Evolutionary conservation across 169 alveolate genomes (phyloP).

Genomic region (Plasmodium gonderi): DNA sequence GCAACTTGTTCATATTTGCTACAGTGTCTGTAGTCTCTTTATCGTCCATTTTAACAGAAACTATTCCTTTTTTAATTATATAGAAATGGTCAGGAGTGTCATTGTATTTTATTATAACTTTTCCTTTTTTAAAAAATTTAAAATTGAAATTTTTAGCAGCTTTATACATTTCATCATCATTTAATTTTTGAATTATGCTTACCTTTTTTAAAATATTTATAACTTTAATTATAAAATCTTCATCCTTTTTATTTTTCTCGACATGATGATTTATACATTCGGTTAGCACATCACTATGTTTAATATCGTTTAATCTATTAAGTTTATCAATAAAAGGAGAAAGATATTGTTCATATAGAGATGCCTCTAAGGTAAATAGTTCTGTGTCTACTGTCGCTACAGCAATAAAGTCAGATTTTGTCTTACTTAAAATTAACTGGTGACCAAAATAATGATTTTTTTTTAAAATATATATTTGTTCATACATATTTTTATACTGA

Average conservation of each 20-base stretch:
- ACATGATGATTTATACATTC: constrained; percentile 14
- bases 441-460: constrained; percentile 65
- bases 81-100: constrained; percentile 66
- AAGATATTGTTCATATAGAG: constrained; percentile 13
- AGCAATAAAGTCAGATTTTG: constrained; percentile 29
- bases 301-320: constrained; percentile 13
- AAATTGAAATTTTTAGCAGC: constrained; percentile 39
- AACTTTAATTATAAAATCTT: constrained; percentile 25
- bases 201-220: constrained; percentile 58
- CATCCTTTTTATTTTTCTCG: constrained; percentile 10
- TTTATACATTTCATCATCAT: constrained; percentile 33
- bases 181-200: constrained; percentile 35
- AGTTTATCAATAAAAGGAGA: constrained; percentile 51
- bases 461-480: constrained; percentile 17
- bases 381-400: constrained; percentile 35
- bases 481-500: constrained; percentile 72
- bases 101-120: constrained; percentile 31
- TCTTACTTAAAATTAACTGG: constrained; percentile 29
- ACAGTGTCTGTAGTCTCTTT: not conserved
- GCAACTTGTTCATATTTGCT: not conserved
- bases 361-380: constrained; percentile 59
- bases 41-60: constrained; percentile 32
- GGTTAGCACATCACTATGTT: not conserved
- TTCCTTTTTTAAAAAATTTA: constrained; percentile 67
- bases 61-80: constrained; percentile 64